Percentiles rank a stretch among this genome's conserved stretches.
Conservation (phyloP, 495 filamentous ascomycete species). For the Penicillium egyptiacum region DNA sequence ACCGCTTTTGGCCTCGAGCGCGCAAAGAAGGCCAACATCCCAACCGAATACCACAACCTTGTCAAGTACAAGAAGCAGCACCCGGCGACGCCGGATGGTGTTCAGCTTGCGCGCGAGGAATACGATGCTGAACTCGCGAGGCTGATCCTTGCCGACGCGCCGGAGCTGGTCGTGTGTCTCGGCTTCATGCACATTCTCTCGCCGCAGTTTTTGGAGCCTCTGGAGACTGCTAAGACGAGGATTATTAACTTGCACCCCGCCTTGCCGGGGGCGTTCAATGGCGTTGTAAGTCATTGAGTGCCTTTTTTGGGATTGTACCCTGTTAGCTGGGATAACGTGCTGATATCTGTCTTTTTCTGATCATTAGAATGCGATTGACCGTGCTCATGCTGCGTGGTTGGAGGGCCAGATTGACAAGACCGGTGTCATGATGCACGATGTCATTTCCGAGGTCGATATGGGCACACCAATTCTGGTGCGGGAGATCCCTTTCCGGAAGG, state of each 20-base stretch:
- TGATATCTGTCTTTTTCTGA: conserved; percentile 1
- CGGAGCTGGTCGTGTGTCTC: conserved; percentile 67
- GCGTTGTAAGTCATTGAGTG: conserved; percentile 48
- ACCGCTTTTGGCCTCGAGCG: conserved; percentile 76
- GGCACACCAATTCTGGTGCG: conserved; percentile 70
- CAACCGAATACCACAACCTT: conserved; percentile 85
- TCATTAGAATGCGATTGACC: conserved; percentile 63
- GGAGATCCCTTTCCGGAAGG: conserved; percentile 68
- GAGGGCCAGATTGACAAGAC: conserved; percentile 72
- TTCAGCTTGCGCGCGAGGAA: conserved; percentile 55
- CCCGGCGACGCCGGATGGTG: conserved; percentile 42
- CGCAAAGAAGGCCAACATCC: conserved; percentile 67
- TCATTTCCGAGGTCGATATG: conserved; percentile 81
- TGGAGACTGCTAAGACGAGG: conserved; percentile 57
- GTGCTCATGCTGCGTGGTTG: conserved; percentile 73
- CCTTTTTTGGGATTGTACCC: background rate
- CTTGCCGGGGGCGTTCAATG: conserved; percentile 73
- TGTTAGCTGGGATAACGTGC: conserved; percentile 8
- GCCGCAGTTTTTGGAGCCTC: conserved; percentile 61
- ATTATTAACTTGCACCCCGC: conserved; percentile 91
- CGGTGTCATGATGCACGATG: conserved; percentile 92
- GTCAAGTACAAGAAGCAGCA: conserved; percentile 62
- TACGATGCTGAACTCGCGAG: conserved; percentile 82
- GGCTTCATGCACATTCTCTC: conserved; percentile 61
- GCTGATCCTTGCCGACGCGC: conserved; percentile 64